Base-by-base conservation (phyloP, 1,284 basidiomycete genomes). In the Crepidotus sp. region DNA sequence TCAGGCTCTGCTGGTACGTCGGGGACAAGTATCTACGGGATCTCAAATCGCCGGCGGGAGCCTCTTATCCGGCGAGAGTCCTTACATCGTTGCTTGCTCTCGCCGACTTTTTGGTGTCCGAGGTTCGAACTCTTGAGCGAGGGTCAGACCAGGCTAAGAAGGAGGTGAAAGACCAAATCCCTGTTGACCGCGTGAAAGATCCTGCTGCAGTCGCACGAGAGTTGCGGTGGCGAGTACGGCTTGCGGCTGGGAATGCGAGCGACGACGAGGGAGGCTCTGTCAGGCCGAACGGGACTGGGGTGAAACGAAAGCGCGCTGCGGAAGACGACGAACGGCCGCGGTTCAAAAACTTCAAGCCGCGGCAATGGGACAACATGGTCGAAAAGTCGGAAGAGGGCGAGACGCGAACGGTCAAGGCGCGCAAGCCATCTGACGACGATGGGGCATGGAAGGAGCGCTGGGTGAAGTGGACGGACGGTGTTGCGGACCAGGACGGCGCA, bases 1-100 rank as follows among this genome's bases (percentile, higher is more conserved):
- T 3, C 31, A 93, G 89, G 59, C 68, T 94, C 6, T 91, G 86
- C 56, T 94, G 90, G 90, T 92, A 92, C 57, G 87, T 85, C 7
- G 88, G 76, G 1, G 85, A 92, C 51, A 81, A 80, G 54, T 83
- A 83, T 59, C 65, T 83, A 27, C 73, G 78, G 24, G 80, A 87
- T 52, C 64, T 93, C 22, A 86, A 80, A 55, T 66, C 72, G 6
- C 44, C 61, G 4, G 49, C 59, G 18, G 40, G 44, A n/a, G 74
- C 73, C 29, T 73, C 74, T 46, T 71, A 78, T 30, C 78, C 84
- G 48, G 49, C 70, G 1, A 77, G 88, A 26, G 71, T 92, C 3
- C 65, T 94, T 26, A 67, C 76, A n/a, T 86, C 85, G 4, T 65
- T 95, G 11, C 64, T 75, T 35, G 69, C 74, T 1, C 71, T 95